A percentile compares a stretch with the other conserved stretches of the same genome.
Evolutionary conservation across 345 rosid genomes (phyloP).

Genomic region (Syzygium aromaticum): DNA sequence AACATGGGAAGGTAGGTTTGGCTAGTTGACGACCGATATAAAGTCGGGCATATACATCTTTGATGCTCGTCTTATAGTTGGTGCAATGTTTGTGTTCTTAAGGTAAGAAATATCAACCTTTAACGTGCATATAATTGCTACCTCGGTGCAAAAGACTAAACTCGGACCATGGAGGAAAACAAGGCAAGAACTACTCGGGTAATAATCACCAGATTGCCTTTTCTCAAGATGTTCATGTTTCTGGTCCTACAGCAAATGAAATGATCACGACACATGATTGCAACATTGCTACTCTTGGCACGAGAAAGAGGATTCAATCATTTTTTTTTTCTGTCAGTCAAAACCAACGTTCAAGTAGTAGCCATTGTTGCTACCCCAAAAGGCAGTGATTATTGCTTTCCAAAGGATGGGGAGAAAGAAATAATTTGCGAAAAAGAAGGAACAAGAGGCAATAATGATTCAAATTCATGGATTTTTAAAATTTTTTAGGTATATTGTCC

Average conservation of each 20-base stretch:
- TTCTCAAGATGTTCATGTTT: background rate
- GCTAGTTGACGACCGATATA: background rate
- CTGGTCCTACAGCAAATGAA: background rate
- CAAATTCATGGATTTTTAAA: background rate
- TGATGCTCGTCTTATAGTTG: background rate
- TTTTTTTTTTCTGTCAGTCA: background rate
- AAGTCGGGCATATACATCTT: background rate
- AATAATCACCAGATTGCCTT: background rate
- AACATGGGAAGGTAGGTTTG: background rate
- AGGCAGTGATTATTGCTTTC: background rate
- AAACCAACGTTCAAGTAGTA: background rate
- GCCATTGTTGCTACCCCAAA: background rate
- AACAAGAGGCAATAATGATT: background rate
- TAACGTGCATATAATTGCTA: background rate
- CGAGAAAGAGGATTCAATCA: background rate
- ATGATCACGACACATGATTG: background rate
- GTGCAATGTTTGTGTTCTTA: background rate
- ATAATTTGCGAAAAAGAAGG: background rate
- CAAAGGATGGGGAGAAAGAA: background rate
- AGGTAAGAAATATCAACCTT: background rate
- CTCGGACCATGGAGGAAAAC: background rate
- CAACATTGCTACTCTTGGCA: background rate
- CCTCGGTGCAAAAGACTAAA: background rate
- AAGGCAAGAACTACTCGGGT: background rate
- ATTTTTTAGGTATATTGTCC: background rate